Conservation (phyloP, 306 rosid species). For the Luffa acutangula region DNA sequence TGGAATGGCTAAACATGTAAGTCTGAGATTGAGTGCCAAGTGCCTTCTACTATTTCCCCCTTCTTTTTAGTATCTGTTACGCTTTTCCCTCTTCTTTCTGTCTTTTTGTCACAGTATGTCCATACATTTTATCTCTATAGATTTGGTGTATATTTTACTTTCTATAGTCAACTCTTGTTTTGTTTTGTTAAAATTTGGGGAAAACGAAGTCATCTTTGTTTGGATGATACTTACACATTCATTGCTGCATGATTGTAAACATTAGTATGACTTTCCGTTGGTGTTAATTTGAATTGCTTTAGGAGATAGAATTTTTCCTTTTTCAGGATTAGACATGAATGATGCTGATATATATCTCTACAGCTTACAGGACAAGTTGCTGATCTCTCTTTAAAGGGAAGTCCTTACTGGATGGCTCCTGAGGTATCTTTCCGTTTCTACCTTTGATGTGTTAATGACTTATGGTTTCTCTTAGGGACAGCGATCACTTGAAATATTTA, state of each 20-base stretch:
- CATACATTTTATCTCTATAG: not conserved
- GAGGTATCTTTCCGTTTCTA: slow-evolving; percentile 52
- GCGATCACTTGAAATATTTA: not conserved
- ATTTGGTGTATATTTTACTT: not conserved
- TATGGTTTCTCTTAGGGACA: not conserved
- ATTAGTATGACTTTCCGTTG: not conserved
- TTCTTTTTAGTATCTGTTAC: not conserved
- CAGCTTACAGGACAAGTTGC: slow-evolving; percentile 80
- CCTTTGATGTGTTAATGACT: not conserved
- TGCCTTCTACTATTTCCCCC: not conserved
- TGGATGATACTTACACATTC: not conserved
- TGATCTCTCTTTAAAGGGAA: slow-evolving; percentile 86
- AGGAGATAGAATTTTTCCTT: not conserved
- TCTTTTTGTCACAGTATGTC: not conserved
- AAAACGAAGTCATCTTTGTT: not conserved
- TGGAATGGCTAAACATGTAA: slow-evolving; percentile 98
- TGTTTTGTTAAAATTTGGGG: not conserved
- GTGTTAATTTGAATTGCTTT: not conserved
- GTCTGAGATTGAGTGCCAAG: slow-evolving; percentile 16
- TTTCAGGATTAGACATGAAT: not conserved
- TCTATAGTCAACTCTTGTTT: not conserved
- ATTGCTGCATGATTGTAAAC: not conserved
- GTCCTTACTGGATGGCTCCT: slow-evolving; percentile 99
- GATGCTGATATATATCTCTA: not conserved
- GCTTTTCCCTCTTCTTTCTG: not conserved